A percentile compares a stretch with the other conserved stretches of the same genome.
Evolutionary conservation across 2,329 filamentous ascomycete species (phyloP).

Genomic region (Ceratocystis lukuohia): DNA sequence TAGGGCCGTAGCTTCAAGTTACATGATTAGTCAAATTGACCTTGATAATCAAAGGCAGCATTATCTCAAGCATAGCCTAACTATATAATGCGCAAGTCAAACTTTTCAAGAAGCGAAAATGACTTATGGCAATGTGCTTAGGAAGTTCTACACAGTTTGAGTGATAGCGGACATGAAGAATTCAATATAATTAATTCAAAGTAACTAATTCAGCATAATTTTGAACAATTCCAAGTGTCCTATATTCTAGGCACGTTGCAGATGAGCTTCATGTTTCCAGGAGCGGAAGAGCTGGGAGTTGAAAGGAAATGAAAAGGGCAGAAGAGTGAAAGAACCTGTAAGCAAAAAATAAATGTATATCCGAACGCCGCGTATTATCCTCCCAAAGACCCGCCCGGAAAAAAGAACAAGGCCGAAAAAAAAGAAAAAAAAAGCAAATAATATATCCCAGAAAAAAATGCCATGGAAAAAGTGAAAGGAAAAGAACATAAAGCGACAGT

Average conservation of each 20-base stretch:
- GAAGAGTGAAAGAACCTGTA: not conserved
- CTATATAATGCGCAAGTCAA: too few relatives aligned
- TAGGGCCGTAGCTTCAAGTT: too few relatives aligned
- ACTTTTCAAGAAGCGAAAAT: too few relatives aligned
- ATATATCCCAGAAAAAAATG: conserved; percentile 9
- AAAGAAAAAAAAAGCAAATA: not conserved
- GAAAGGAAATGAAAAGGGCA: not conserved
- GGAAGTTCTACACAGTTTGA: too few relatives aligned
- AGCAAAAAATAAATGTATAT: not conserved
- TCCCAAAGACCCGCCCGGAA: not conserved
- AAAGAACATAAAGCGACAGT: not conserved
- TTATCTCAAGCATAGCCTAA: too few relatives aligned
- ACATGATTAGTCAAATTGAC: too few relatives aligned
- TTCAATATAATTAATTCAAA: not conserved
- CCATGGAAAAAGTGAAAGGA: not conserved
- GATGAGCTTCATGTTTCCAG: not conserved
- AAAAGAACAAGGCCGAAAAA: not conserved
- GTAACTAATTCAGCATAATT: not conserved
- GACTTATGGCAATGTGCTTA: too few relatives aligned
- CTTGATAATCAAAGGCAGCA: too few relatives aligned
- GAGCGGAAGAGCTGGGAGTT: not conserved
- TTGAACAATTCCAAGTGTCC: not conserved
- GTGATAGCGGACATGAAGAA: not conserved
- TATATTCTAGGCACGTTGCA: not conserved
- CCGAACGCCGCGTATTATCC: conserved; percentile 8